Evolutionary conservation across 2,329 filamentous ascomycete genomes (phyloP).

Genomic region (Xylariaceae sp.): DNA sequence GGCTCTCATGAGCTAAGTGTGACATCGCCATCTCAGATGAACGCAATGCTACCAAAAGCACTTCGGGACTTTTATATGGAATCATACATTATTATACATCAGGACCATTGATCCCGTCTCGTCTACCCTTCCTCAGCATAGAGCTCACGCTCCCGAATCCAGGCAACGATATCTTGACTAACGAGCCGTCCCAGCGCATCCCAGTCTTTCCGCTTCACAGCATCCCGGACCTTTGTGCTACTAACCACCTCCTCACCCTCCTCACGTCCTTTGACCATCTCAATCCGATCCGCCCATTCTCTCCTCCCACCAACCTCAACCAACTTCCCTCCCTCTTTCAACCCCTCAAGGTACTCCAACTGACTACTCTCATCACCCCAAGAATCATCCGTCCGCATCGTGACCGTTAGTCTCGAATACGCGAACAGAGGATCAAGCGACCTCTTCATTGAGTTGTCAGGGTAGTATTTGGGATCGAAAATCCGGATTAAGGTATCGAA

Average conservation of each 20-base stretch:
- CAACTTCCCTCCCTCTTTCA: constrained; percentile 46
- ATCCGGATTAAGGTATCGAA: constrained; percentile 74
- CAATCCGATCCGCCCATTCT: constrained; percentile 58
- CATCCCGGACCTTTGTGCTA: constrained; percentile 60
- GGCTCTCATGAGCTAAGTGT: too few species aligned
- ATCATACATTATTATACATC: too few species aligned
- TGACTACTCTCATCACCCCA: constrained; percentile 58
- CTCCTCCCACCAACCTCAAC: constrained; percentile 50
- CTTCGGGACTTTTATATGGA: too few species aligned
- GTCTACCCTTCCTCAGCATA: constrained; percentile 39
- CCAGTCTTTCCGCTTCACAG: constrained; percentile 46
- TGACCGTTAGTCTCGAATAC: constrained; percentile 59
- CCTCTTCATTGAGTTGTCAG: constrained; percentile 42
- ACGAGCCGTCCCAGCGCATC: constrained; percentile 50
- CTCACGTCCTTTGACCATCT: constrained; percentile 49
- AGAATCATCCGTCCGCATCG: constrained; percentile 56
- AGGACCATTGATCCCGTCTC: background rate
- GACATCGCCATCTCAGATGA: too few species aligned
- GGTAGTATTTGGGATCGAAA: constrained; percentile 69
- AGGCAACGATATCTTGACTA: constrained; percentile 51
- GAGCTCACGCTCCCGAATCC: constrained; percentile 53
- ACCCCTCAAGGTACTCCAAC: constrained; percentile 45
- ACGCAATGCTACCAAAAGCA: too few species aligned
- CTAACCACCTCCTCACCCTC: constrained; percentile 40
- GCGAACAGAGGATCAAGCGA: constrained; percentile 62